A percentile compares a stretch with the other conserved stretches of the same genome.
Evolutionary conservation across 2,329 filamentous ascomycete genomes (phyloP).

Genomic region (Penicillium janthinellum): DNA sequence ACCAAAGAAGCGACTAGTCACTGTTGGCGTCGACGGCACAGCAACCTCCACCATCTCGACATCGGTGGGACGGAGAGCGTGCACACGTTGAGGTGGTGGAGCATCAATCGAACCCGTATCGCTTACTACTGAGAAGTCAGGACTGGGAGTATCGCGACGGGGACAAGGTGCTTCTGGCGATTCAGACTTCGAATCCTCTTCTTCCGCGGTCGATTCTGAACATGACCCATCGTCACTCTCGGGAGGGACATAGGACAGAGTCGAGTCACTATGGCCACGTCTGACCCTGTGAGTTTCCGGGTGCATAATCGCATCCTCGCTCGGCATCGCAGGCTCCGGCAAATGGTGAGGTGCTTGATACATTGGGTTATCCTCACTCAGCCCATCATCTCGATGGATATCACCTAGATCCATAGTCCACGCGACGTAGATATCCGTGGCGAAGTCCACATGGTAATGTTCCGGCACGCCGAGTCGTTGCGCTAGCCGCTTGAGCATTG

Average conservation of each 20-base stretch:
- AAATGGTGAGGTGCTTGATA: not conserved
- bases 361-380: not conserved
- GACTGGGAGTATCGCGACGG: not conserved
- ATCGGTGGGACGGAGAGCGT: not conserved
- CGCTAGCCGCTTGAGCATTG: not conserved
- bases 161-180: not conserved
- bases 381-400: not conserved
- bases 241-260: not conserved
- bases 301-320: not conserved
- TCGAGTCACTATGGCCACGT: not conserved
- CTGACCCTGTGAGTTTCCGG: not conserved
- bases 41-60: not conserved
- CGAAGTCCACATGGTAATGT: not conserved
- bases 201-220: not conserved
- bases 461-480: not conserved
- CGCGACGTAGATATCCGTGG: not conserved
- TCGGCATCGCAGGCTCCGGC: not conserved
- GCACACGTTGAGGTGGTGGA: not conserved
- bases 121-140: not conserved
- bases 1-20: not conserved
- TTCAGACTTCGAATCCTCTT: not conserved
- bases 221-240: not conserved
- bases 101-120: not conserved
- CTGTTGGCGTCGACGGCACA: not conserved
- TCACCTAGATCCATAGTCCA: constrained; percentile 2